phyloP scores from a whole-genome alignment of 2,329 filamentous ascomycete species.

The Paecilomyces sp. region DNA sequence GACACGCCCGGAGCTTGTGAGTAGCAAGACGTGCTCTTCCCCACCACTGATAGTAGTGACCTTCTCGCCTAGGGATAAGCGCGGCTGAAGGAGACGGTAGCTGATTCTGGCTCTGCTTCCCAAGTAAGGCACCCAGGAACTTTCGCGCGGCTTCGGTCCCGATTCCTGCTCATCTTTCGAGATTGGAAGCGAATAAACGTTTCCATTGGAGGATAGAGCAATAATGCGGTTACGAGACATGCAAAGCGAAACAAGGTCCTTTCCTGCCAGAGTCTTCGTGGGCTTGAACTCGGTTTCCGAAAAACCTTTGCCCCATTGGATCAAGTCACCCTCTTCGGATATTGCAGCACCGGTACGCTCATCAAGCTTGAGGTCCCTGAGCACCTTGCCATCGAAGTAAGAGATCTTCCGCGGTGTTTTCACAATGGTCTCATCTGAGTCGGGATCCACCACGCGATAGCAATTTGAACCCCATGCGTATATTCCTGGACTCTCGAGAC shows the following conservation, averaged over 20 bases:
- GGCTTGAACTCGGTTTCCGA: conserved; percentile 59
- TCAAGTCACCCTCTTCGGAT: conserved; percentile 75
- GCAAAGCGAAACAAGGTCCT: conserved; percentile 67
- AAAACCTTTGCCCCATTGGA: conserved; percentile 85
- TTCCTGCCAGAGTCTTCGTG: conserved; percentile 67
- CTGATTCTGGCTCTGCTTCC: conserved; percentile 51
- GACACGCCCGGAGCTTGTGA: conserved; percentile 77
- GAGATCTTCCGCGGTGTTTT: conserved; percentile 72
- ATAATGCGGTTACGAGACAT: conserved; percentile 79
- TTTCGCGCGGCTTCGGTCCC: conserved; percentile 58
- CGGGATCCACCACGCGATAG: conserved; percentile 77
- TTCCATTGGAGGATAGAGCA: conserved; percentile 65
- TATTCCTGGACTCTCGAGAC: conserved; percentile 74
- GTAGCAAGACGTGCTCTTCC: conserved; percentile 75
- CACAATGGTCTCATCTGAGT: conserved; percentile 67
- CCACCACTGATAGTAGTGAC: conserved; percentile 70
- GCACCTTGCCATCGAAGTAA: conserved; percentile 75
- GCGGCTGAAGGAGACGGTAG: conserved; percentile 67
- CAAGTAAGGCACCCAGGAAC: conserved; percentile 71
- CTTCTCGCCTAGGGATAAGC: conserved; percentile 62
- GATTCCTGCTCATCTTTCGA: conserved; percentile 62
- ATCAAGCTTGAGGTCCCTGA: conserved; percentile 83
- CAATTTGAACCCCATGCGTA: conserved; percentile 91
- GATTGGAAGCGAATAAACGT: conserved; percentile 77
- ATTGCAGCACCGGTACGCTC: conserved; percentile 78